These are phyloP conservation scores for Peniophora sp. DNA, from an alignment of 1,284 basidiomycete species.

Conservation along the genomic window DNA sequence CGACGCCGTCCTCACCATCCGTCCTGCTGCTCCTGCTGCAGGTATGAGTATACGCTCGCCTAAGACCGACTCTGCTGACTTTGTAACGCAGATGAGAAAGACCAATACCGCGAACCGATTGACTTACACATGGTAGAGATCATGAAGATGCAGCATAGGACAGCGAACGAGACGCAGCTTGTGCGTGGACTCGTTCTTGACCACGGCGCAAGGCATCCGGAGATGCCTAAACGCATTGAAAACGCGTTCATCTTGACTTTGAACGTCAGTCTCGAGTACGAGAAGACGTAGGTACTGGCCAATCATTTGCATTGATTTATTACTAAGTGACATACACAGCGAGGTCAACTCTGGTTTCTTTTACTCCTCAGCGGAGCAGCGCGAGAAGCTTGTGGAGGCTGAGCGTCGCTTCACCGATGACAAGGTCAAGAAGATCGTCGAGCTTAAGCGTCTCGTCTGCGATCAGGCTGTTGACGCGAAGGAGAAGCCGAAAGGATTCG, in stretches of 20 bases:
- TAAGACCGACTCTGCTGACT: conserved; percentile 2
- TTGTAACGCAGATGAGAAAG: conserved; percentile 40
- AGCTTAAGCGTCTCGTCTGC: conserved; percentile 94
- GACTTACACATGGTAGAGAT: conserved; percentile 99
- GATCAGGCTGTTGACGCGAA: conserved; percentile 81
- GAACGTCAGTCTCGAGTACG: conserved; percentile 98
- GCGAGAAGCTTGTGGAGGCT: conserved; percentile 97
- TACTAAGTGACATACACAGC: conserved; percentile 32
- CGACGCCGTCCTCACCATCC: conserved; percentile 91
- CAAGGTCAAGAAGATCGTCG: conserved; percentile 95
- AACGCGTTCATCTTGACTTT: conserved; percentile 95
- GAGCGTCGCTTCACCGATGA: conserved; percentile 93
- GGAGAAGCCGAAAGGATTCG: conserved; percentile 83
- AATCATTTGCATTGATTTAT: conserved; percentile 3
- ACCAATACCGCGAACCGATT: conserved; percentile 80
- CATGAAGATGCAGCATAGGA: conserved; percentile 99
- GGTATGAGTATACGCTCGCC: conserved; percentile 28
- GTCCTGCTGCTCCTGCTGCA: conserved; percentile 56
- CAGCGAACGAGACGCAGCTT: conserved; percentile 96
- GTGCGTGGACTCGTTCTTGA: conserved; percentile 92
- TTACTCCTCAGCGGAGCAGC: conserved; percentile 97
- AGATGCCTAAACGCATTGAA: conserved; percentile 98
- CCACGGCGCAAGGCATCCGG: conserved; percentile 95
- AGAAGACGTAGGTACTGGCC: conserved; percentile 83
- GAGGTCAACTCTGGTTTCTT: conserved; percentile 99